Base-by-base conservation (phyloP, 176 grass and related monocot genomes). In the Aegilops umbellulata region DNA sequence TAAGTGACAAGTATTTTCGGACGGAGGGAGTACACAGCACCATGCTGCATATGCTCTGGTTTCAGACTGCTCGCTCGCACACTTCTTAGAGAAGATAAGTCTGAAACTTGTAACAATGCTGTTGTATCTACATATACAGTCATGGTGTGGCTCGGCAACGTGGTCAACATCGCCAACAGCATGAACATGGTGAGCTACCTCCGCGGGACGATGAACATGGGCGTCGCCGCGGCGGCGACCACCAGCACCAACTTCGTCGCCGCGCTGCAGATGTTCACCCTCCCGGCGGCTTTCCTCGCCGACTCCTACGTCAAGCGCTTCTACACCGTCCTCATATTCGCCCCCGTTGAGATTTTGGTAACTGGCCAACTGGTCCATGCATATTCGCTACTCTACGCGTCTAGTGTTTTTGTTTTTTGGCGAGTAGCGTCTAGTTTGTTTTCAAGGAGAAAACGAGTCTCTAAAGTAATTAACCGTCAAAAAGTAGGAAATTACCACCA, bases 161-260 rank as follows among this genome's bases (percentile, higher is more conserved):
- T 75, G 8, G 87, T 82, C 16, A 87, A 85, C 67, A 76, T 94
- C 20, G 77, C 85, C 22, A 94, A 26, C 25, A 38, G 87, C 19
- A 30, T 94, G 22, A 94, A 94, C 86, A 58, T 94, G 20, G 90
- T 92, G 60, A 90, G 44, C 39, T 94, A 94, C 82, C 81, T 94
- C 4, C 87, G 76, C 0, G 39, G 76, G 13, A 75, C 32, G 15
- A 94, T 94, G 90, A 82, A 90, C 66, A 75, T 86, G 78, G 90
- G 76, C 25, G 78, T 94, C 0, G 87, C 85, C 0, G 87, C 57
- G 58, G 88, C 92, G 0, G 80, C 92, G 1, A 94, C 87, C 0
- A 92, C 62, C 5, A 31, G 83, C 11, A 85, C 71, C 81, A 94
- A 94, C 74, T 87, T 80, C 63, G 27, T 90, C 5, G 92, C 87